Evolutionary conservation across 768 basidiomycete species (phyloP), one percentile per base, ranked within the genome.

Genomic region (Boletus insuetus): DNA sequence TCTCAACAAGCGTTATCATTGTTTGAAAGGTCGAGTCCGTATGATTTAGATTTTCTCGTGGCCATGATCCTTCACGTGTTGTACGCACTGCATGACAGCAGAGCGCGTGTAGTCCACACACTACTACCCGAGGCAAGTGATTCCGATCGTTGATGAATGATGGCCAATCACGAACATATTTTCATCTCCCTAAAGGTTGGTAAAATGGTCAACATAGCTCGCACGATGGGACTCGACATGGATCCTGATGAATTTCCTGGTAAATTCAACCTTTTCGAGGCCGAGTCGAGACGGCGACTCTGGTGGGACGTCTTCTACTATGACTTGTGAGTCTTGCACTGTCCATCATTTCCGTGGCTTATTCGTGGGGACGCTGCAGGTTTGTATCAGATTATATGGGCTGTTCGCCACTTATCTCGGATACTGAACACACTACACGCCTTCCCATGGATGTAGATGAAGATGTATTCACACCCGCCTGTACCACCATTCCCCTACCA

Each of bases 301-400:
- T 90, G 90, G 87, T 92, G 90, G 90, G 86, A 89, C 49, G 76
- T 90, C 12, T 79, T 83, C 64, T 89, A 81, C 69, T 90, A 84
- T 67, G 91, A 92, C 68, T 64, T 86, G 90, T 91, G 67, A 62
- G 87, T 80, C n/a, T 40, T 55, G 44, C 51, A 17, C 24, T 35
- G 14, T 45, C 0, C 9, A 20, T 51, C 35, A 17, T 46, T 54
- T 42, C 26, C 37, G 11, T 44, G 31, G 10, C 55, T 64, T 16
- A 66, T 58, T 59, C 46, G 53, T 51, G 53, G 51, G 47, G 49
- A 49, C 34, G 37, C 34, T 49, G 32, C 62, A 91, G 89, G 56
- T 87, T 88, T 66, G 75, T 84, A 19, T 83, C 89, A 6, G 89
- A 91, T 64, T 77, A 76, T 60, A 76, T 87, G 70, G 82, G 83